phyloP scores from a whole-genome alignment of 495 filamentous ascomycete genomes.

The Podospora pseudocomata region DNA sequence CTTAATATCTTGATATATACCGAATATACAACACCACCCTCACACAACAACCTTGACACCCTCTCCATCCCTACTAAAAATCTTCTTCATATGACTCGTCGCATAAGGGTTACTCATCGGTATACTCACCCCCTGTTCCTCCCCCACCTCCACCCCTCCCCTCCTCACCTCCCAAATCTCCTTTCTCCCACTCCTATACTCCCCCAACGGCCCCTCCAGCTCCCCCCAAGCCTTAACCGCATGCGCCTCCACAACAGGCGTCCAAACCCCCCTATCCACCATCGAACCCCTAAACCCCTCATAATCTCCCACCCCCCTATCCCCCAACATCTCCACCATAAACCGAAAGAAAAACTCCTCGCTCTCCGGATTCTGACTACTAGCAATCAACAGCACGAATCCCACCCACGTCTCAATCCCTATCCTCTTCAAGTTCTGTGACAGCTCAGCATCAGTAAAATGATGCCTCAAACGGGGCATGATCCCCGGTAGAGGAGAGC shows the following conservation, averaged over 20 bases:
- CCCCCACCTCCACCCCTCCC: not conserved
- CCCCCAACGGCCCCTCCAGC: slow-evolving; percentile 9
- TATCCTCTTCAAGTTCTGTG: not conserved
- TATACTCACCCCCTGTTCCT: slow-evolving; percentile 7
- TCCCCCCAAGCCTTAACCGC: slow-evolving; percentile 17
- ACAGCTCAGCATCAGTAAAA: slow-evolving; percentile 1
- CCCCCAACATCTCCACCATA: slow-evolving; percentile 13
- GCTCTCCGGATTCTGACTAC: slow-evolving; percentile 7
- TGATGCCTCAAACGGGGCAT: slow-evolving; percentile 18
- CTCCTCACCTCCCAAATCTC: not conserved
- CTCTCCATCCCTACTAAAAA: not conserved
- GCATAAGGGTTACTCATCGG: slow-evolving; percentile 17
- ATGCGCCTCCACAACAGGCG: slow-evolving; percentile 13
- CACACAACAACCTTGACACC: not conserved
- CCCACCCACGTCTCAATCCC: slow-evolving; percentile 21
- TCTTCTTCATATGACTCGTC: slow-evolving; percentile 17
- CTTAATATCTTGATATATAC: too few relatives aligned
- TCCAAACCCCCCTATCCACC: slow-evolving; percentile 11
- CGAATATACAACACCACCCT: too few relatives aligned
- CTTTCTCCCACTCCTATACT: not conserved
- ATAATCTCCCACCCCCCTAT: slow-evolving; percentile 5
- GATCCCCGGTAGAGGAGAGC: slow-evolving; percentile 16
- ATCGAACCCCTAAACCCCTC: slow-evolving; percentile 8
- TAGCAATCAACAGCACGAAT: slow-evolving; percentile 17
- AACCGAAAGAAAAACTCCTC: slow-evolving; percentile 19